Evolutionary conservation across 1,284 basidiomycete genomes (phyloP).

Genomic region (Coniferiporia sulphurascens): DNA sequence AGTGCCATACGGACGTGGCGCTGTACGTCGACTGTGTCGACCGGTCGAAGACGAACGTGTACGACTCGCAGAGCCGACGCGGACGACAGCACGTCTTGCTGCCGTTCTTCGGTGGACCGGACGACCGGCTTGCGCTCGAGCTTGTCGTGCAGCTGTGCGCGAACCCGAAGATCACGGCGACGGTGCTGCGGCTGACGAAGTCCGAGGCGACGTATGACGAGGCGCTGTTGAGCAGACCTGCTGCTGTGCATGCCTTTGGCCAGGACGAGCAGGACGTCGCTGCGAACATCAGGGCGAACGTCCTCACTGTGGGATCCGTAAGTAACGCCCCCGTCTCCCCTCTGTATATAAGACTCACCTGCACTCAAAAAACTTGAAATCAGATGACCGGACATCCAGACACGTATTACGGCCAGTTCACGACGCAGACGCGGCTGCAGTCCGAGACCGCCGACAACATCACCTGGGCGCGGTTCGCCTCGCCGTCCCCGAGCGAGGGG

Average conservation of each 20-base stretch:
- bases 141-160: constrained; percentile 57
- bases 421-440: constrained; percentile 37
- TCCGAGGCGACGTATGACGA: constrained; percentile 29
- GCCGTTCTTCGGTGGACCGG: constrained; percentile 69
- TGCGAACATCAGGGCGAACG: constrained; percentile 31
- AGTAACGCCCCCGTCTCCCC: constrained; percentile 11
- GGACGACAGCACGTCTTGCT: constrained; percentile 49
- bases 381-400: constrained; percentile 35
- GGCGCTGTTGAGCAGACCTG: constrained; percentile 23
- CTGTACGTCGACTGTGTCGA: constrained; percentile 63
- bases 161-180: constrained; percentile 45
- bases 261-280: constrained; percentile 22
- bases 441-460: constrained; percentile 32
- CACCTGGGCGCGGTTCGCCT: constrained; percentile 19
- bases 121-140: constrained; percentile 58
- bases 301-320: constrained; percentile 44
- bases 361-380: constrained; percentile 12
- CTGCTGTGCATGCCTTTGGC: constrained; percentile 22
- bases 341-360: not conserved
- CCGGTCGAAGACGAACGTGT: constrained; percentile 25
- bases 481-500: constrained; percentile 19
- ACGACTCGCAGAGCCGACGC: constrained; percentile 22
- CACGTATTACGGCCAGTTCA: constrained; percentile 40
- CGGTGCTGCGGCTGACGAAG: constrained; percentile 58
- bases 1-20: constrained; percentile 47